These are phyloP conservation scores for Phlegmacium glaucopus DNA, from an alignment of 768 basidiomycete species.

Conservation along the genomic window DNA sequence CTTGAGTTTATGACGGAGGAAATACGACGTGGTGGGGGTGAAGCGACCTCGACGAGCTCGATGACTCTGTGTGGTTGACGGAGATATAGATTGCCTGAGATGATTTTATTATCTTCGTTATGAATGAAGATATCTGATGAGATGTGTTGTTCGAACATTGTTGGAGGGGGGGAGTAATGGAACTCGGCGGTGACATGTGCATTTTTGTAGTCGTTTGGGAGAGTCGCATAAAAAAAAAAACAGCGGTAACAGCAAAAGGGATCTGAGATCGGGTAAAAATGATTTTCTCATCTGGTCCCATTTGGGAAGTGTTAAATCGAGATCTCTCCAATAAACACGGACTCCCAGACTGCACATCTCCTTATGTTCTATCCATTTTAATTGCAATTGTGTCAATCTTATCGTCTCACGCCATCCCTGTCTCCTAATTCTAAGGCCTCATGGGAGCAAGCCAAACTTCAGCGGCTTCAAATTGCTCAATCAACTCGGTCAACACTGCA, in stretches of 20 bases:
- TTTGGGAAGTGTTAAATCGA: neutral
- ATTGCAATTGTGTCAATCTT: too few species aligned
- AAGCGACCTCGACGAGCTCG: constrained; percentile 65
- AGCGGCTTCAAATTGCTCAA: constrained; percentile 94
- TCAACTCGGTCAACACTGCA: constrained; percentile 79
- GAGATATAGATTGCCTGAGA: constrained; percentile 41
- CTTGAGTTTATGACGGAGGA: constrained; percentile 34
- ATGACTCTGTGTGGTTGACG: constrained; percentile 62
- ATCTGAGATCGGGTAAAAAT: neutral
- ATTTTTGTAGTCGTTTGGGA: constrained; percentile 3
- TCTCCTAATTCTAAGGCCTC: constrained; percentile 56
- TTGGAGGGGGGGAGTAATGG: constrained; percentile 16
- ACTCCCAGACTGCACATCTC: constrained; percentile 15
- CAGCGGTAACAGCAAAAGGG: too few species aligned
- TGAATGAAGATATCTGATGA: constrained; percentile 17
- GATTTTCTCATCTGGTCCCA: neutral
- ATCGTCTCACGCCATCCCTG: neutral
- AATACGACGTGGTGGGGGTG: constrained; percentile 50
- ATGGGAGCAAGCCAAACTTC: constrained; percentile 93
- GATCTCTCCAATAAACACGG: neutral
- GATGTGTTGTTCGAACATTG: constrained; percentile 15
- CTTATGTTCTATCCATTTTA: too few species aligned
- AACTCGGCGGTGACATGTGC: too few species aligned
- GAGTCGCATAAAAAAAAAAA: neutral
- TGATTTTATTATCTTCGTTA: constrained; percentile 30